These are phyloP conservation scores for Cordyceps farinosa DNA, from an alignment of 2,329 filamentous ascomycete species.

Conservation along the genomic window DNA sequence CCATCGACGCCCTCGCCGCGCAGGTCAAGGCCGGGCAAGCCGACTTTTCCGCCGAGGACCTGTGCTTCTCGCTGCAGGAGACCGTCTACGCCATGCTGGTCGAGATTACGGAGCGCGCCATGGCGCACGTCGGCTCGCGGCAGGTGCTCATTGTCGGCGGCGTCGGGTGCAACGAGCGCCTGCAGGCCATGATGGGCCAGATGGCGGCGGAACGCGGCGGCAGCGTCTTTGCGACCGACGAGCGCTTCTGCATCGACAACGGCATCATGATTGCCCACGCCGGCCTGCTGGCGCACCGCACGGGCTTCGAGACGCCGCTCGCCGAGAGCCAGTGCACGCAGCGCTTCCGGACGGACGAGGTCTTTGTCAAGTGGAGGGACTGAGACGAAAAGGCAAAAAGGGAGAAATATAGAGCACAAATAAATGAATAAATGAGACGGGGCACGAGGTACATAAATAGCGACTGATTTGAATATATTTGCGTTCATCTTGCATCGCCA, in stretches of 20 bases:
- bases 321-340: slow-evolving; percentile 83
- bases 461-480: slow-evolving; percentile 6
- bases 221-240: slow-evolving; percentile 90
- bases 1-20: slow-evolving; percentile 74
- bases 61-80: slow-evolving; percentile 94
- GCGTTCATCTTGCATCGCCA: not conserved
- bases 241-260: slow-evolving; percentile 98
- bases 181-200: slow-evolving; percentile 97
- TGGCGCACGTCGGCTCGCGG: slow-evolving; percentile 90
- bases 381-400: slow-evolving; percentile 26
- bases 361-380: slow-evolving; percentile 75
- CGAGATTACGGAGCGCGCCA: slow-evolving; percentile 95
- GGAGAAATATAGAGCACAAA: slow-evolving; percentile 1
- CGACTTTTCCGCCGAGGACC: slow-evolving; percentile 72
- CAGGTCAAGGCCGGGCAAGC: slow-evolving; percentile 53
- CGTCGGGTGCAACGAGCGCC: slow-evolving; percentile 87
- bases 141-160: slow-evolving; percentile 95
- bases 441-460: slow-evolving; percentile 2
- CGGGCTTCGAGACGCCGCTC: slow-evolving; percentile 71
- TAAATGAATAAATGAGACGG: slow-evolving; percentile 5
- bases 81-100: slow-evolving; percentile 96
- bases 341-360: slow-evolving; percentile 77
- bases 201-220: slow-evolving; percentile 90
- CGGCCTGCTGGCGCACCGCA: slow-evolving; percentile 78
- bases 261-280: slow-evolving; percentile 99